Base-by-base conservation (phyloP, 305 asterid genomes). In the Rubia tinctorum region DNA sequence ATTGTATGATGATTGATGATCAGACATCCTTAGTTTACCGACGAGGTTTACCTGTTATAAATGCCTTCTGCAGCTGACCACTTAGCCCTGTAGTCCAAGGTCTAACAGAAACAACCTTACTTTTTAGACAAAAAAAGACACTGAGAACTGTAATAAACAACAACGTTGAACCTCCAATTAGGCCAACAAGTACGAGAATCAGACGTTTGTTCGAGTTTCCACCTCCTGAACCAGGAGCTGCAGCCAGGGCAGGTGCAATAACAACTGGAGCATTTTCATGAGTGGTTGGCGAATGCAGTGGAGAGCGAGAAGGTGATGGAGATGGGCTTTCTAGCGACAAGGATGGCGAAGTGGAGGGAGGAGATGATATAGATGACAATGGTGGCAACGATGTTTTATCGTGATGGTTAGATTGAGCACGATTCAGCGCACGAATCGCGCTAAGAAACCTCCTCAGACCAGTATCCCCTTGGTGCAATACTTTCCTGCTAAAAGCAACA, bases 31-130 rank as follows among this genome's bases (percentile, higher is more conserved):
- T 34, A 34, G 39, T 34, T 34, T 34, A 34, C 39, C 39, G 27
- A 73, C 61, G 39, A 66, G 71, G 15, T n/a, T 75, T n/a, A 84
- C 85, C 87, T 77, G 85, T 43, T 40, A 81, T 77, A 61, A 83
- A 80, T 27, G 84, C 86, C 76, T 83, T 83, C 78, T 66, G 84
- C 66, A 83, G 71, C 77, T 80, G 86, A 63, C 84, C 82, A 66
- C 86, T 83, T 66, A 80, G 71, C 51, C 84, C 84, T 65, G 86
- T 77, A 42, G 73, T 76, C 86, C 82, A 83, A 59, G 86, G 84
- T 72, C 71, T 80, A 71, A 83, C 82, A 27, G 80, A 47, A 66
- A 83, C 80, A 68, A 73, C 77, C 69, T 79, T 77, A 77, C 60
- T 81, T 5, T 71, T 76, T 69, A 76, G 73, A 69, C 77, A 77